Base-by-base conservation (phyloP, 2,329 filamentous ascomycete species). In the Neurospora sp. region DNA sequence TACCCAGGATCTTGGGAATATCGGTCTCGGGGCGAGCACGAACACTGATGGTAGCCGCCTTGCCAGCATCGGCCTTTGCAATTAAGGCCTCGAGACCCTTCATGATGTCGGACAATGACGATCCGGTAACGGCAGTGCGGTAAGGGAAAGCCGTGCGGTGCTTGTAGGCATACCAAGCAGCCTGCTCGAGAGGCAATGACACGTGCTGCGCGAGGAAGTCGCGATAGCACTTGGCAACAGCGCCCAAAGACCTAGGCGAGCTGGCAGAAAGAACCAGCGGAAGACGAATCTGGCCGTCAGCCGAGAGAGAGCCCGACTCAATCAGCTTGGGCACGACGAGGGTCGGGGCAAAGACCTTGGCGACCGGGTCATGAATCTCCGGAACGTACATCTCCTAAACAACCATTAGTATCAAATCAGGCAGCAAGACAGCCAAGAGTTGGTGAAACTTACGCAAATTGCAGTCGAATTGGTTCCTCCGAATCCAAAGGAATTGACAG, bases 401-500 rank as follows among this genome's bases (percentile, higher is more conserved):
- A 62, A 6, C 23, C 23, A 10, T 62, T 62, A 62, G 15, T 4
- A 62, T 62, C 6, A 62, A 6, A 36, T 17, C 23, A 62, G 28
- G 23, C 23, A 10, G 4, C 28, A 36, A 62, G 52, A 62, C 52
- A 62, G 8, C 8, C 52, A 10, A 62, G 3, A 12, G 12, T 17
- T 62, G 3, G 23, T 62, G 52, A 62, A 6, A 62, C 52, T n/a
- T 62, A 62, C 52, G 33, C 84, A 69, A 67, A 84, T 83, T 52
- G 77, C 81, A 72, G 83, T 82, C 0, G 80, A 77, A 69, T 83
- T 83, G 11, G 81, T 79, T 23, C 82, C 82, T 6, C 82, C 82
- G 70, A 83, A 83, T 0, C 82, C 82, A 39, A 83, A 83, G 0
- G 80, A 82, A 74, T 83, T 83, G 28, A 83, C 78, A 66, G 81